A percentile compares a stretch with the other conserved stretches of the same genome.
Evolutionary conservation across 768 basidiomycete species (phyloP).

Genomic region (Suillus variegatus): DNA sequence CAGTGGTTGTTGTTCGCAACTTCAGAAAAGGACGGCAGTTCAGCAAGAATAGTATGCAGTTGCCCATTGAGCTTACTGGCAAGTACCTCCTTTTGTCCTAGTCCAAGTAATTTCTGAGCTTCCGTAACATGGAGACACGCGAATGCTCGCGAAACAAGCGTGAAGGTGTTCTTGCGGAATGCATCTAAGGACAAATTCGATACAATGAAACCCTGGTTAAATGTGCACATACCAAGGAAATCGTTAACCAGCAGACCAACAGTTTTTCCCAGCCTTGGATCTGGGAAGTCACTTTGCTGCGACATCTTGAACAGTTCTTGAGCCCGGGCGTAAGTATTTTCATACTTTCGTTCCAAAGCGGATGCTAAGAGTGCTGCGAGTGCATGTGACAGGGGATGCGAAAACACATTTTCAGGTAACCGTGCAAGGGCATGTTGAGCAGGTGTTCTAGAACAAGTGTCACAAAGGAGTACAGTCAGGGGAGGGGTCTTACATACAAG

Average conservation of each 20-base stretch:
- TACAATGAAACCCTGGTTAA: constrained; percentile 1
- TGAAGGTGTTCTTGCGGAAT: constrained; percentile 59
- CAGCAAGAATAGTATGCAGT: neutral
- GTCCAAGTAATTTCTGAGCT: constrained; percentile 59
- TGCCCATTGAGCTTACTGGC: constrained; percentile 24
- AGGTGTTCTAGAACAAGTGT: constrained; percentile 44
- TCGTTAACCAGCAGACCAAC: constrained; percentile 43
- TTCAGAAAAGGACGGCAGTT: constrained; percentile 18
- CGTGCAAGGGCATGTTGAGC: constrained; percentile 60
- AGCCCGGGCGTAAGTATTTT: constrained; percentile 53
- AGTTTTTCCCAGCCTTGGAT: constrained; percentile 46
- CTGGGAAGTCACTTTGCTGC: constrained; percentile 44
- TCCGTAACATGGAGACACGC: constrained; percentile 56
- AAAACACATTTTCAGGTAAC: constrained; percentile 48
- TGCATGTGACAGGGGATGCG: constrained; percentile 46
- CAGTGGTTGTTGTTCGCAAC: constrained; percentile 48
- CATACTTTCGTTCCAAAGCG: constrained; percentile 55
- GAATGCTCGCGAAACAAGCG: constrained; percentile 63
- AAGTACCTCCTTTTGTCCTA: constrained; percentile 35
- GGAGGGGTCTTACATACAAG: constrained; percentile 43
- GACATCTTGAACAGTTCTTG: constrained; percentile 42
- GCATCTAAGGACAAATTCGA: constrained; percentile 40
- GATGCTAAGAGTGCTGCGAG: constrained; percentile 50
- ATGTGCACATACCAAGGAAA: constrained; percentile 51
- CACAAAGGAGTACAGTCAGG: neutral